A percentile compares a stretch with the other conserved stretches of the same genome.
Conservation (phyloP, 176 grass and related monocot species). For the Pharus latifolius region DNA sequence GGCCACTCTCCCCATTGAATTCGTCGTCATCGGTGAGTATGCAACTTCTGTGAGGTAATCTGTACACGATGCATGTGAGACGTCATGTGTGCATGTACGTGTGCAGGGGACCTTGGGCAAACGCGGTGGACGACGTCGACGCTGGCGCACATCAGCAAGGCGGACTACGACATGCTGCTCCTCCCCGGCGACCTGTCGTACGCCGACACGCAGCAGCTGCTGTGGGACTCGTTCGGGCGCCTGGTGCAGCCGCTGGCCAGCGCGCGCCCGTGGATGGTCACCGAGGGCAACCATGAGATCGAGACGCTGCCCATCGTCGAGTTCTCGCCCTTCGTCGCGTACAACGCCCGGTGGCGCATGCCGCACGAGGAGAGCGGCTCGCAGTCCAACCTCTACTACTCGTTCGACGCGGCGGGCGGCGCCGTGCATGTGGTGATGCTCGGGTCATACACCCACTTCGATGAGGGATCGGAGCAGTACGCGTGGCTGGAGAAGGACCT, state of each 20-base stretch:
- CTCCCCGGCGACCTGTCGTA: slow-evolving; percentile 51
- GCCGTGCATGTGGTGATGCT: slow-evolving; percentile 51
- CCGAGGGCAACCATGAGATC: slow-evolving; percentile 41
- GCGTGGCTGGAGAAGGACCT: slow-evolving; percentile 25
- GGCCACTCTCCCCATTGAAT: slow-evolving; percentile 38
- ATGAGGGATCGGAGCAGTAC: slow-evolving; percentile 13
- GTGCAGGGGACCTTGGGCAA: slow-evolving; percentile 37
- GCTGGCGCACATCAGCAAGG: slow-evolving; percentile 7
- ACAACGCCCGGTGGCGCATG: slow-evolving; percentile 55
- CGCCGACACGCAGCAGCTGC: slow-evolving; percentile 25
- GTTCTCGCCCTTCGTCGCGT: slow-evolving; percentile 20
- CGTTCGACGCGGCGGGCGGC: slow-evolving; percentile 45
- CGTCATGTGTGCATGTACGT: too few relatives aligned
- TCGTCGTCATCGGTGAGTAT: slow-evolving; percentile 39
- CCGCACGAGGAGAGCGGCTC: slow-evolving; percentile 49
- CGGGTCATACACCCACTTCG: slow-evolving; percentile 31
- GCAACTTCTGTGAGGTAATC: too few relatives aligned
- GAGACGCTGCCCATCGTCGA: slow-evolving; percentile 25
- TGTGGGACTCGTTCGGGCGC: slow-evolving; percentile 39
- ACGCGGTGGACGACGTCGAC: slow-evolving; percentile 21
- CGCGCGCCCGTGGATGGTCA: slow-evolving; percentile 37
- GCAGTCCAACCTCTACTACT: slow-evolving; percentile 59
- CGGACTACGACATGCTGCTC: slow-evolving; percentile 37
- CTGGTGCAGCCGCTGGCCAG: slow-evolving; percentile 28
- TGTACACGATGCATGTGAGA: too few relatives aligned